Base-by-base conservation (phyloP, 2,329 filamentous ascomycete species). In the Fusarium begoniae region DNA sequence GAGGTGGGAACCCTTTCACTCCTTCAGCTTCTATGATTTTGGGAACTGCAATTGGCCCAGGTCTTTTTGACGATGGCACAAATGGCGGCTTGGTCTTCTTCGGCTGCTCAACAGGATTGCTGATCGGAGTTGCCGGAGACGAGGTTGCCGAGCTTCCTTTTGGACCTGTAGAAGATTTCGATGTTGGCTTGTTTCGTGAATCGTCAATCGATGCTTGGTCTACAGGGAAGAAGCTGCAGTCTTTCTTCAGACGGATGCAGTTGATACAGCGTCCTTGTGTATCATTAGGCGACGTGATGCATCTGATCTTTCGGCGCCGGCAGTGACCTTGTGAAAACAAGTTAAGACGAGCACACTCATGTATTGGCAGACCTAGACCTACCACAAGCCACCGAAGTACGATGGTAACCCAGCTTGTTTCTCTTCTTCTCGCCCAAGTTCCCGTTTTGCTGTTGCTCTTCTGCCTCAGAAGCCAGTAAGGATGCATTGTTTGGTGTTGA, bases 331-430 rank as follows among this genome's bases (percentile, higher is more conserved):
- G 40, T 24, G 35, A 44, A 37, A 17, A 15, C 43, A 32, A 53
- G 63, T 69, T 66, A 72, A 66, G 45, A 48, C 26, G 35, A 30
- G 26, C 41, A 53, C 14, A 20, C 30, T 14, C 5, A 28, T 14
- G n/a, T 17, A 43, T 17, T 32, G 35, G 18, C 12, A 43, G 47
- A 65, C 22, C 5, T 8, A 24, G 43, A 91, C 95, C 90, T 89
- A 98, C 96, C 93, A 86, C 96, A 98, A 77, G 96, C 96, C 77
- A 98, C 94, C 50, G 95, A 97, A 41, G 95, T 98, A 79, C 96
- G 91, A 85, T 98, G 96, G 81, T 98, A 98, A 44, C 96, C 96
- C 70, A 98, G 88, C 84, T 97, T 98, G 83, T 98, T 98, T 80
- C 95, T 91, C 69, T 85, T 87, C 82, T 88, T 90, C 67, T 90